Conservation (phyloP, 306 rosid species). For the Trifolium fragiferum region DNA sequence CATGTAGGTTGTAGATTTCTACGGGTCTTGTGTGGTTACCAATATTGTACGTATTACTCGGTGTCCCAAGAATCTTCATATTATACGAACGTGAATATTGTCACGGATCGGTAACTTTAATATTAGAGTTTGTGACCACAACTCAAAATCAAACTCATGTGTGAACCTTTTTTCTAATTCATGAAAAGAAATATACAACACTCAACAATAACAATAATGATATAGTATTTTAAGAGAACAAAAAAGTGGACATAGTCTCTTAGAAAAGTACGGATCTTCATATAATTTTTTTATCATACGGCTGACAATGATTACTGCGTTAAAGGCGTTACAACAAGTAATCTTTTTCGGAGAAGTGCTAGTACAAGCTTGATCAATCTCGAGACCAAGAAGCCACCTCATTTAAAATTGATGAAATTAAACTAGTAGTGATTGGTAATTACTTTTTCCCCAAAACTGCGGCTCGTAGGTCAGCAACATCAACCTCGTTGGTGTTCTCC, state of each 20-base stretch:
- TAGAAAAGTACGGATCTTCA: too few species aligned
- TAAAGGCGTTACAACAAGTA: too few species aligned
- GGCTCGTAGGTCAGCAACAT: slow-evolving; percentile 74
- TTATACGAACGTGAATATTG: background rate
- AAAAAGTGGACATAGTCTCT: background rate
- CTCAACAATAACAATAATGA: background rate
- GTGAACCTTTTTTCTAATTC: background rate
- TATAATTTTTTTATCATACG: too few species aligned
- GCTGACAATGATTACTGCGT: too few species aligned
- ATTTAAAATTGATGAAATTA: too few species aligned
- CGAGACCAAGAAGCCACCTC: background rate
- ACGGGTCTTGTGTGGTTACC: too few species aligned
- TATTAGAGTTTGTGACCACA: background rate
- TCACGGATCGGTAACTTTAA: slow-evolving; percentile 23
- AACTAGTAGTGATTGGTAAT: background rate
- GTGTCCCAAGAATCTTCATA: background rate
- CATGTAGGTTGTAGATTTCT: too few species aligned
- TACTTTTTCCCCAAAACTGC: slow-evolving; percentile 49
- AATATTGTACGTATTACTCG: too few species aligned
- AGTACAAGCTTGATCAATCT: background rate
- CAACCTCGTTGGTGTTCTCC: slow-evolving; percentile 66
- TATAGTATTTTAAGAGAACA: background rate
- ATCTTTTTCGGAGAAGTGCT: background rate
- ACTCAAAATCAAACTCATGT: background rate
- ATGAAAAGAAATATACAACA: background rate